Conservation (phyloP, 2,329 filamentous ascomycete species). For the Fusarium goolgardi region DNA sequence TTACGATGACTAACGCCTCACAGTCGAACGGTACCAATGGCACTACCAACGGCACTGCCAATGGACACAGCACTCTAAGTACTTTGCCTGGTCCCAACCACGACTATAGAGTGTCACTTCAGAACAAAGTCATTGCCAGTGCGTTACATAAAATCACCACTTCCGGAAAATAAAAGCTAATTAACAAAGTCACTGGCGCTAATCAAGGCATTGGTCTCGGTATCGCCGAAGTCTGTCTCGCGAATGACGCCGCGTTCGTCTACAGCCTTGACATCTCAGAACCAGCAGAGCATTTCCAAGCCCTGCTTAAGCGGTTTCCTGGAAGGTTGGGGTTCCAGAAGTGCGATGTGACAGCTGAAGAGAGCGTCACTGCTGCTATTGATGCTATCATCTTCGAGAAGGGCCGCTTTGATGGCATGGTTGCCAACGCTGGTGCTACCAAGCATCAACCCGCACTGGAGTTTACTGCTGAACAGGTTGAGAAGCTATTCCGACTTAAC, state of each 20-base stretch:
- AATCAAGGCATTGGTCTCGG: not conserved
- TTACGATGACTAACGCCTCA: not conserved
- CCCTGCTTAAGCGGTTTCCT: not conserved
- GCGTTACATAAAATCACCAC: fast-evolving
- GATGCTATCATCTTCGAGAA: not conserved
- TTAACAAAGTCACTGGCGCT: not conserved
- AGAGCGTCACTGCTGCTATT: not conserved
- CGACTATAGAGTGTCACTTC: not conserved
- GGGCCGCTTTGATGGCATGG: not conserved
- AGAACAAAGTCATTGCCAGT: not conserved
- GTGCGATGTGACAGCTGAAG: not conserved
- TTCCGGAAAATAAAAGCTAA: not conserved
- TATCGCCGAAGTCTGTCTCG: not conserved
- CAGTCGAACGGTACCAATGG: not conserved
- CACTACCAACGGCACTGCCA: not conserved
- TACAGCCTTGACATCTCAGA: not conserved
- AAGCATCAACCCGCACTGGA: not conserved
- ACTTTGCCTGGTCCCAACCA: not conserved
- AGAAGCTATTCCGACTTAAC: not conserved
- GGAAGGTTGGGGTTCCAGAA: not conserved
- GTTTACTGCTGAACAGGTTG: not conserved
- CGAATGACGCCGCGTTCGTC: not conserved
- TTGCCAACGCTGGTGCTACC: not conserved
- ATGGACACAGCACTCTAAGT: not conserved
- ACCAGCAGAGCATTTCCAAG: not conserved